Conservation (phyloP, 2,329 filamentous ascomycete genomes). For the Cladosporium sp. region DNA sequence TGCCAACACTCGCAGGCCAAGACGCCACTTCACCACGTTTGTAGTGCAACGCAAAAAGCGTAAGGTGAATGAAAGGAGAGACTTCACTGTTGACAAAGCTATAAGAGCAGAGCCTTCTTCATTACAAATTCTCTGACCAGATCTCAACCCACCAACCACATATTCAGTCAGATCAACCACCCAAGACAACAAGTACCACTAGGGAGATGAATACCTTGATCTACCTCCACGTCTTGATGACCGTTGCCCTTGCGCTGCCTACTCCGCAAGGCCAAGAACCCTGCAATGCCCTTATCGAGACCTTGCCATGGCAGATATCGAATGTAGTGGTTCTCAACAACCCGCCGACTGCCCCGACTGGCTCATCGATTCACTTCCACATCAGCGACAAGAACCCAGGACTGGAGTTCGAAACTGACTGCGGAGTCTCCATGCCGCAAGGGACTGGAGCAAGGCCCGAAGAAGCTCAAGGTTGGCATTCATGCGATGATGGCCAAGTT, state of each 20-base stretch:
- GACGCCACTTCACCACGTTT: conserved; percentile 8
- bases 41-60: not conserved
- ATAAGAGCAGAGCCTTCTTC: too few species aligned
- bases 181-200: not conserved
- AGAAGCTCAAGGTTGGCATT: not conserved
- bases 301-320: not conserved
- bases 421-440: not conserved
- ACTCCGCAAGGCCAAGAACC: not conserved
- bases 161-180: not conserved
- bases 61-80: not conserved
- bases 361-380: not conserved
- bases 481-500: not conserved
- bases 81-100: too few species aligned
- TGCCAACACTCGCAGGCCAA: not conserved
- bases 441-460: not conserved
- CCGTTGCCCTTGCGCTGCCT: not conserved
- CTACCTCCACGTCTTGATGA: not conserved
- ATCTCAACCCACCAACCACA: not conserved
- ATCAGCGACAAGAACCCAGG: conserved; percentile 1
- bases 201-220: not conserved
- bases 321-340: not conserved
- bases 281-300: not conserved
- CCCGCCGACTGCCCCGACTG: not conserved
- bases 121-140: not conserved
- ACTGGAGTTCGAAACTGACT: not conserved